Evolutionary conservation across 108 stramenopile species (phyloP).

Genomic region (Cylindrotheca fusiformis): DNA sequence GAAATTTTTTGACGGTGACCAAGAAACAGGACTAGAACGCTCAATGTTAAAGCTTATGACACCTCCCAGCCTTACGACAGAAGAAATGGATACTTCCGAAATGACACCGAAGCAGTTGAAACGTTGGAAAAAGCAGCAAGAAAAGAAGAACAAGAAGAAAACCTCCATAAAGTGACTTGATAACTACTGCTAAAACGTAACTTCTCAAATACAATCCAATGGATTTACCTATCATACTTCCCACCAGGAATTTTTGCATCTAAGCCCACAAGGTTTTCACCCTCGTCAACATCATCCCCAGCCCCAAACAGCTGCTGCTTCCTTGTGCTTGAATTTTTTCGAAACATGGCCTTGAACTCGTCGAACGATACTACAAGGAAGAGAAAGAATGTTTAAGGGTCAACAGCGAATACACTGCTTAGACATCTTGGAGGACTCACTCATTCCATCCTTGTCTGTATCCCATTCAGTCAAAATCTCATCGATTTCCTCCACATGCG

Average conservation of each 20-base stretch:
- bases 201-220: no score
- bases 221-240: constrained; percentile 28
- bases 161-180: background rate
- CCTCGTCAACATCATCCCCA: no score
- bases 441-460: constrained; percentile 61
- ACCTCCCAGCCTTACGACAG: constrained; percentile 32
- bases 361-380: constrained; percentile 70
- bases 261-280: constrained; percentile 27
- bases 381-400: no score
- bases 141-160: constrained; percentile 57
- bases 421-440: constrained; percentile 16
- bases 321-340: constrained; percentile 15
- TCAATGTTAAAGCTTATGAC: constrained; percentile 54
- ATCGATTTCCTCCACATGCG: constrained; percentile 46
- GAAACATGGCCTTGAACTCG: constrained; percentile 51
- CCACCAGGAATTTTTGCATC: constrained; percentile 48
- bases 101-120: constrained; percentile 83
- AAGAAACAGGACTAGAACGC: constrained; percentile 59
- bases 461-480: constrained; percentile 92
- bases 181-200: no score
- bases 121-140: constrained; percentile 68
- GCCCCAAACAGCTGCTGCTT: no score
- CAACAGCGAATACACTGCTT: no score
- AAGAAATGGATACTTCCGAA: constrained; percentile 55
- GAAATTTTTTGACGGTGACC: constrained; percentile 81